These are phyloP conservation scores for Teunomyces gatunensis DNA, from an alignment of 805 yeast species.

Conservation along the genomic window DNA sequence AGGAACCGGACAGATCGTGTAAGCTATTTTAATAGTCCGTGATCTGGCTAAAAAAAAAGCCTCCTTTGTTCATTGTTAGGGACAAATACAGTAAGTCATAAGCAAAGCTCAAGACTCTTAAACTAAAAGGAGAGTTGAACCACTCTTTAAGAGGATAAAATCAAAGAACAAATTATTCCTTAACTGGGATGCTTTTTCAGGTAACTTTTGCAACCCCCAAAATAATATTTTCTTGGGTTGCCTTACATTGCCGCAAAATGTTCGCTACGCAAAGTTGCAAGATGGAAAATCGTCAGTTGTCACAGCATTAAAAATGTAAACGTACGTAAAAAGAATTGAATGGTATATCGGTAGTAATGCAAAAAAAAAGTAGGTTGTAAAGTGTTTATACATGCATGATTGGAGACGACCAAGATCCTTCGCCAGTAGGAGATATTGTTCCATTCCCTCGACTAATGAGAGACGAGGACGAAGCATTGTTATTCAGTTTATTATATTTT, in stretches of 20 bases:
- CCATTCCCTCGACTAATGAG: not conserved
- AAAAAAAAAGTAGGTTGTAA: not conserved
- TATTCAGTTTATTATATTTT: slow-evolving; percentile 2
- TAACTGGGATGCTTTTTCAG: not conserved
- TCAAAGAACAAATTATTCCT: no score
- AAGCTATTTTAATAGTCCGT: not conserved
- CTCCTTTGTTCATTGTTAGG: no score
- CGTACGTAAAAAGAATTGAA: slow-evolving; percentile 2
- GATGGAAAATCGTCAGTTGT: not conserved
- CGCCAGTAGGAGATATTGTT: slow-evolving; percentile 2
- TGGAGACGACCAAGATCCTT: slow-evolving; percentile 12
- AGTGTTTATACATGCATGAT: slow-evolving; percentile 12
- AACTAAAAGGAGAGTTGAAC: no score
- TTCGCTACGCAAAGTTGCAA: not conserved
- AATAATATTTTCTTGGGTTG: not conserved
- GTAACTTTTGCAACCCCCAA: not conserved
- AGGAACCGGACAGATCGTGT: not conserved
- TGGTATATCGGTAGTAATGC: slow-evolving; percentile 2
- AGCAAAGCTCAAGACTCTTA: no score
- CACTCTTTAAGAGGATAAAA: no score
- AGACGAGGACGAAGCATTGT: not conserved
- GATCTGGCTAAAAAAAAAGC: no score
- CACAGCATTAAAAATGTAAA: not conserved
- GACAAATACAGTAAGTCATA: no score
- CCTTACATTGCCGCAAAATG: not conserved